A percentile compares a stretch with the other conserved stretches of the same genome.
Conservation (phyloP, 345 rosid genomes). For the Murraya paniculata region DNA sequence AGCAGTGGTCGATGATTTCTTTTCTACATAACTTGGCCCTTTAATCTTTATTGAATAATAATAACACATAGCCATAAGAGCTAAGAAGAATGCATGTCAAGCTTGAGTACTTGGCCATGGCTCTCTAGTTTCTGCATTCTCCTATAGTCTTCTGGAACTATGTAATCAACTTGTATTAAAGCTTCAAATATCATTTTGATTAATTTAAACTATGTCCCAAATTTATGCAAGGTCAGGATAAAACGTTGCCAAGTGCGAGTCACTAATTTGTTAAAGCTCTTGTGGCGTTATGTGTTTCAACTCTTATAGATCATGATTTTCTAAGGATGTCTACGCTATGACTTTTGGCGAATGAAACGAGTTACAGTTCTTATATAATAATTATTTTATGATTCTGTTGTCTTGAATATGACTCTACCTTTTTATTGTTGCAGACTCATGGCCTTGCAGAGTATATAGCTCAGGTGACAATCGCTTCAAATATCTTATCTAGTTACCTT, state of each 20-base stretch:
- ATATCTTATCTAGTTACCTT: not conserved
- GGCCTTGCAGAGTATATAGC: constrained; percentile 99
- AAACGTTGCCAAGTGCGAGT: not conserved
- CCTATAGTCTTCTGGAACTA: not conserved
- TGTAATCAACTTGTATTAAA: not conserved
- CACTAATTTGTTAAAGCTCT: not conserved
- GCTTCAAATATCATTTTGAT: not conserved
- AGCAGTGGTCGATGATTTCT: not conserved
- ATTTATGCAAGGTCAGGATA: not conserved
- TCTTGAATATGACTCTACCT: constrained; percentile 21
- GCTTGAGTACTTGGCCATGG: not conserved
- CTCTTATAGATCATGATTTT: not conserved
- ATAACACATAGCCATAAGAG: not conserved
- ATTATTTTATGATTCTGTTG: not conserved
- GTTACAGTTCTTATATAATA: not conserved
- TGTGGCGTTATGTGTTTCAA: not conserved
- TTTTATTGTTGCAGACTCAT: constrained; percentile 63
- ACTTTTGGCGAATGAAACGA: not conserved
- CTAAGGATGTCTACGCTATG: not conserved
- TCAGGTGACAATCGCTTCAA: constrained; percentile 59
- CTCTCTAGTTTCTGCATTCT: not conserved
- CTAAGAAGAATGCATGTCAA: not conserved
- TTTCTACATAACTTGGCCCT: not conserved
- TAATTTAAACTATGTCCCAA: not conserved
- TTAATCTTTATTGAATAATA: not conserved